Conservation (phyloP, 257 asterid genomes). For the Solanum chiquidenum region DNA sequence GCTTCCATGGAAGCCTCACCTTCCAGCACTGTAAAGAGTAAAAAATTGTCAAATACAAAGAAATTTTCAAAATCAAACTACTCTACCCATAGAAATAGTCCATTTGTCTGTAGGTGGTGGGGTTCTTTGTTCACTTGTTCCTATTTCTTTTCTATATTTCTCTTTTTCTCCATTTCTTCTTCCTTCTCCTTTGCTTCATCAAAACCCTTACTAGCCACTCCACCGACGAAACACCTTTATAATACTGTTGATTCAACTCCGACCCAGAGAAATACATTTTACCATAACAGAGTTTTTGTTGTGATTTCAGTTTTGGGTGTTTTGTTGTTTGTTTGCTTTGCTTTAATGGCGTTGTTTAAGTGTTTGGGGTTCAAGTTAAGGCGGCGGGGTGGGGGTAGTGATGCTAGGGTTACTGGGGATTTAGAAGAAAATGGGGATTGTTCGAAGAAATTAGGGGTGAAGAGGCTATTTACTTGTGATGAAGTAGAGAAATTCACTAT, state of each 20-base stretch:
- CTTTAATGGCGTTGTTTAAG: background rate
- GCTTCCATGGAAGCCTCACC: slow-evolving; percentile 1
- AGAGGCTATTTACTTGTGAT: slow-evolving; percentile 21
- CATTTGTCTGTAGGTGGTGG: slow-evolving; percentile 8
- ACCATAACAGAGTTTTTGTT: background rate
- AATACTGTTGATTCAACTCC: background rate
- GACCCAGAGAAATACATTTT: background rate
- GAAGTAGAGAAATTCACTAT: slow-evolving; percentile 26
- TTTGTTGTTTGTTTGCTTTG: background rate
- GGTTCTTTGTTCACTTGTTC: background rate
- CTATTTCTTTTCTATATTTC: background rate
- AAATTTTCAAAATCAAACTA: background rate
- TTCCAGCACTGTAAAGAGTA: background rate
- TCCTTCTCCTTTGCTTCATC: background rate
- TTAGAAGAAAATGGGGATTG: background rate
- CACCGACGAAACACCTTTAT: background rate
- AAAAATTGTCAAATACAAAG: background rate
- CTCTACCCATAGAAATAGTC: background rate
- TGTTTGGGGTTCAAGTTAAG: background rate
- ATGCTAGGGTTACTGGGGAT: background rate
- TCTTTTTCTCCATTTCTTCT: background rate
- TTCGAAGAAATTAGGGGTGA: background rate
- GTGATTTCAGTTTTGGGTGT: background rate
- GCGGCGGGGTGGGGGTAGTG: background rate
- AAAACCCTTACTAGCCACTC: background rate